Evolutionary conservation across 176 grass and related monocot species (phyloP), one percentile per base, ranked within the genome.

Genomic region (Areca catechu): DNA sequence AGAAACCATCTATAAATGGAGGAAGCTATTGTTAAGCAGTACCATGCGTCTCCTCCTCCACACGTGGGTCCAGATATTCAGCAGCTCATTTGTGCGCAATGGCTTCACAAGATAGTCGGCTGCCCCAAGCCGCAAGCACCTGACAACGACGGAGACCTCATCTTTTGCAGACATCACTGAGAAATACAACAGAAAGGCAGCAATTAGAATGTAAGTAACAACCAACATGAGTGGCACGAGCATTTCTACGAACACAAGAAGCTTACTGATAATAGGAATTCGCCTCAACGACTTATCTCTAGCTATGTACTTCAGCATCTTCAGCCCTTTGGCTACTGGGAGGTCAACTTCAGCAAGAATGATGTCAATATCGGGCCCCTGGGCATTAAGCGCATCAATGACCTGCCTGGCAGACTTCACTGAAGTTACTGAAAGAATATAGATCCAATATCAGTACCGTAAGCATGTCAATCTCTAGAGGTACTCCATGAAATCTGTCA

Each of bases 261-360:
- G 58, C 82, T 86, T 66, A 95, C 90, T 98, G 76, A 98, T 98
- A 30, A 98, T 85, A 54, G 93, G 81, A 78, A 98, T 92, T 72
- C 80, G 93, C 25, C 78, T 79, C 60, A 98, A 66, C 19, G 80
- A 82, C 76, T 80, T 85, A 51, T 98, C 85, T 61, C 92, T 86
- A 60, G 80, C 70, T 50, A 98, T 88, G 81, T 92, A 98, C 69
- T 92, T 98, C 67, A 98, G 75, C 87, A 98, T 88, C 84, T 98
- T 98, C 54, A 85, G 85, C 16, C 93, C 89, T 65, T 92, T 97
- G 48, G 84, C 51, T 21, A 97, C 65, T 0, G 93, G 93, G 56
- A 97, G 87, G 68, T 97, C 87, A 12, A 91, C 81, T 76, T 97
- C 93, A 15, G 93, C 78, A 50, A 97, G 61, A 72, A 97, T 97